phyloP scores from a whole-genome alignment of 1,139 yeast species.

The Candida sanyaensis region DNA sequence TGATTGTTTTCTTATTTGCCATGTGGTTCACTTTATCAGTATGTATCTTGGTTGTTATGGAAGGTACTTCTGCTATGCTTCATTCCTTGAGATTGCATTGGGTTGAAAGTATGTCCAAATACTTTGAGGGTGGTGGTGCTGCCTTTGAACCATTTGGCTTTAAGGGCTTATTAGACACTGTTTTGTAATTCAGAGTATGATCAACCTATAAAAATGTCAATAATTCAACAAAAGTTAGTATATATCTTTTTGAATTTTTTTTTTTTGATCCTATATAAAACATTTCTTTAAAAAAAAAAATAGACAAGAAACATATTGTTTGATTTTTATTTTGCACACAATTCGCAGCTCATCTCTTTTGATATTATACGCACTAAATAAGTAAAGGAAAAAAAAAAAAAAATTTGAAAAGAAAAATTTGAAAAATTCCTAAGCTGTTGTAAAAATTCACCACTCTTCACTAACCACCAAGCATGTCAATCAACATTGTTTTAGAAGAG shows the following conservation, averaged over 20 bases:
- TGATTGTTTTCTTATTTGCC: conserved; percentile 63
- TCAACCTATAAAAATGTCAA: neutral
- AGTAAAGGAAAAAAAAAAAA: neutral
- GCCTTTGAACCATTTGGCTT: conserved; percentile 72
- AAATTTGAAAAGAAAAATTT: neutral
- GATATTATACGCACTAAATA: too few species aligned
- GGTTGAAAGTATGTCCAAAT: conserved; percentile 88
- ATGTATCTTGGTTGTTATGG: conserved; percentile 76
- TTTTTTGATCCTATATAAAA: neutral
- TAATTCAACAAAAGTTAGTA: neutral
- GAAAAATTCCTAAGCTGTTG: too few species aligned
- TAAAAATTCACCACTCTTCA: neutral
- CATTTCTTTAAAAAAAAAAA: neutral
- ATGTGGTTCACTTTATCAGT: conserved; percentile 81
- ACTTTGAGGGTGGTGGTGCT: conserved; percentile 80
- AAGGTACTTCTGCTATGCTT: conserved; percentile 86
- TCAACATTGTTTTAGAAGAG: conserved; percentile 33
- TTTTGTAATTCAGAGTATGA: conserved; percentile 17
- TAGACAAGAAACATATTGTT: neutral
- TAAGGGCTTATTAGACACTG: conserved; percentile 32
- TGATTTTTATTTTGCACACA: neutral
- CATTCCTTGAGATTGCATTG: conserved; percentile 83
- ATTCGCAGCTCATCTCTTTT: conserved; percentile 3
- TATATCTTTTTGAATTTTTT: neutral
- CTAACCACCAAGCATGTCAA: conserved; percentile 25